Base-by-base conservation (phyloP, 345 rosid species). In the Anastatica hierochuntica region DNA sequence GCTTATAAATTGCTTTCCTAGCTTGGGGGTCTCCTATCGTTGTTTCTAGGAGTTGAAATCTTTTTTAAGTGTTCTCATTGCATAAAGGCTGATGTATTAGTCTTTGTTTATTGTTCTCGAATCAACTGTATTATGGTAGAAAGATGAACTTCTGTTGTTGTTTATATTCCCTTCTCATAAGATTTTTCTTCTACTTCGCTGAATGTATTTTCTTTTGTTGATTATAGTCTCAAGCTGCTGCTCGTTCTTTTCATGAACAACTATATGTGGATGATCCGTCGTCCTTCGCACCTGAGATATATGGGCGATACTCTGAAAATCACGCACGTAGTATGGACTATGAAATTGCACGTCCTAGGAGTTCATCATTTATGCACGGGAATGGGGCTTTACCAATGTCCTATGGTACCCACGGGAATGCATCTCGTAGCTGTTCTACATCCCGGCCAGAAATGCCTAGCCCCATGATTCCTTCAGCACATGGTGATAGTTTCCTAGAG, bases 381-480 rank as follows among this genome's bases (percentile, higher is more conserved):
- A 82, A 74, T 63, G 95, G 87, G 58, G 66, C 73, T 17, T 58
- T 72, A 58, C 67, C 83, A 49, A 77, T 68, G 73, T 62, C 63
- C 40, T 79, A 68, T 60, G 73, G 78, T 62, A 68, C 44, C 44
- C 82, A 68, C 62, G 84, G 85, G 40, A 84, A 69, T 47, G 62
- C 48, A 47, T 60, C 88, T 49, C 90, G 78, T 46, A 76, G 45
- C 56, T 80, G 79, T 30, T 69, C 70, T 37, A 59, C 70, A 49
- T 71, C 95, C 49, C 86, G 76, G 52, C 85, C 81, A 58, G 94
- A 75, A 36, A 77, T 75, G 76, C 63, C 74, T 31, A 81, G 78
- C 43, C 76, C 66, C 48, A 38, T 54, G 50, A 64, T 70, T 66
- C 62, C 76, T 26, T 77, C 95, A 43, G 69, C 83, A 50, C 76